Evolutionary conservation across 805 yeast genomes (phyloP), one percentile per base, ranked within the genome.

Genomic region (Yarrowia sp.): DNA sequence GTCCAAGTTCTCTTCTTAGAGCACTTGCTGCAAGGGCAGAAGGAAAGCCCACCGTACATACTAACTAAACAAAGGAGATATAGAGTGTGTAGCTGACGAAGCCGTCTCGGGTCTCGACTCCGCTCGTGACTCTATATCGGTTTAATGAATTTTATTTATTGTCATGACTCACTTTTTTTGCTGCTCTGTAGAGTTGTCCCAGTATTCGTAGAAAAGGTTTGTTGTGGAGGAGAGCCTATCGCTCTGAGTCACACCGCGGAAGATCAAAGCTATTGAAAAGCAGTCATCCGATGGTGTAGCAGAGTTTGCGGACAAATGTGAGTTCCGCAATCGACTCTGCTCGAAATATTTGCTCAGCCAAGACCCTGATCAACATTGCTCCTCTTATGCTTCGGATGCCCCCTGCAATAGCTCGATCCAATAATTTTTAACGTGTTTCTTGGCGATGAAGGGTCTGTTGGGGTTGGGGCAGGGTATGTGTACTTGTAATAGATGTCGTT

Each of bases 1-100:
- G 47, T 60, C 63, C 60, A 27, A 29, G 61, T 59, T 47, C 19
- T 53, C 51, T 27, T 16, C 32, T 42, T 42, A 42, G 33, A 13
- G 24, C 21, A 13, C 22, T 18, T 2, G 32, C 29, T 27, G 29
- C 10, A n/a, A n/a, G n/a, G n/a, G n/a, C n/a, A n/a, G n/a, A n/a
- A n/a, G n/a, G n/a, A n/a, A n/a, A 14, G n/a, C 21, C 49, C 32
- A 18, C 49, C 39, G 39, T 33, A 31, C 56, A 32, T 47, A 47
- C 56, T 47, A 47, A 46, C 53, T 27, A 6, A 29, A 29, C 51
- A 10, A 44, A 27, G 24, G 51, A 47, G 55, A 21, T 21, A 47
- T 47, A 46, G 53, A 42, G 32, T n/a, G 32, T 42, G 47, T 42
- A 42, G 47, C 47, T 39, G 29, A 25, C 12, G 47, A 16, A 27